Conservation (phyloP, 1,139 yeast genomes). For the Blastobotrys buckinghamii region DNA sequence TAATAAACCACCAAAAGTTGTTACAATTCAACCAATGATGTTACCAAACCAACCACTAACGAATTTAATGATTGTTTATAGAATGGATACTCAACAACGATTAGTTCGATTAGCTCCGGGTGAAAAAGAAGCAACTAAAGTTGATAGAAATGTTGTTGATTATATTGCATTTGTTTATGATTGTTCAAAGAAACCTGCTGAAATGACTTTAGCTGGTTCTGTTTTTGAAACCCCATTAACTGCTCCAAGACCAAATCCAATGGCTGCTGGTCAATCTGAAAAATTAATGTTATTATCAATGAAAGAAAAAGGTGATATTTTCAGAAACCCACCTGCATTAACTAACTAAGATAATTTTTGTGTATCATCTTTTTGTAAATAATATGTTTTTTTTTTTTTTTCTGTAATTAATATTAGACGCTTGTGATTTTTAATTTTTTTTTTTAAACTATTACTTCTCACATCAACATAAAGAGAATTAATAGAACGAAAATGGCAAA, state of each 20-base stretch:
- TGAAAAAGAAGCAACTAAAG: constrained; percentile 36
- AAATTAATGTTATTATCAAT: constrained; percentile 32
- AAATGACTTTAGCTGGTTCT: constrained; percentile 69
- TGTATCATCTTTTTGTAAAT: background rate
- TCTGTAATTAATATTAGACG: too few relatives aligned
- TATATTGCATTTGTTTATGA: constrained; percentile 73
- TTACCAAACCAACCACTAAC: constrained; percentile 54
- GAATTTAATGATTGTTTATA: constrained; percentile 69
- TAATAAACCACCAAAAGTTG: constrained; percentile 64
- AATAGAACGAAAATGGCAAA: background rate
- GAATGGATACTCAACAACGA: constrained; percentile 67
- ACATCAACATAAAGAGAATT: too few relatives aligned
- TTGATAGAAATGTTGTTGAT: constrained; percentile 60
- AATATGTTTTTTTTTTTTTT: too few relatives aligned
- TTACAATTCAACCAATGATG: constrained; percentile 65
- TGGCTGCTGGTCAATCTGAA: constrained; percentile 23
- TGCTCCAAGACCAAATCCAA: constrained; percentile 34
- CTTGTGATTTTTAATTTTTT: too few relatives aligned
- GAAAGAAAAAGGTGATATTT: constrained; percentile 38
- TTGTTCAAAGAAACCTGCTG: constrained; percentile 53
- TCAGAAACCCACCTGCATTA: constrained; percentile 24
- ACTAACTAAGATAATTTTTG: background rate
- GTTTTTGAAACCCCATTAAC: constrained; percentile 54
- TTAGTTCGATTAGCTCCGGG: constrained; percentile 42
- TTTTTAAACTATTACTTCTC: too few relatives aligned